A percentile compares a stretch with the other conserved stretches of the same genome.
These are phyloP conservation scores for Didymellaceae sp. DNA, from an alignment of 2,329 filamentous ascomycete species.

Conservation along the genomic window DNA sequence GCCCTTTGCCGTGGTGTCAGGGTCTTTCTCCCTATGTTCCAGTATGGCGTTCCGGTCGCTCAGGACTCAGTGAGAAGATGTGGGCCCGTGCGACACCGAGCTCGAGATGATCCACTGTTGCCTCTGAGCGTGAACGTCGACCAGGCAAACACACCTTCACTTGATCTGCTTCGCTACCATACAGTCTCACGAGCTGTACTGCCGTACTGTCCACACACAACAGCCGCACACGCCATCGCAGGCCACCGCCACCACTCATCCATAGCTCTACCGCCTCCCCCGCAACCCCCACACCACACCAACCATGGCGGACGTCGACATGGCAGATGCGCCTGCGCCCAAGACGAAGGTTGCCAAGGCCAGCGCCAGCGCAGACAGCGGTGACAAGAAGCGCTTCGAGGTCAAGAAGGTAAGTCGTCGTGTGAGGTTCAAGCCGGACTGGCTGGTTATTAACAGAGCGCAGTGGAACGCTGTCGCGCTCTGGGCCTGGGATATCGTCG, in stretches of 20 bases:
- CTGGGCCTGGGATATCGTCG: conserved; percentile 99
- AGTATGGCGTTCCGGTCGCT: neutral
- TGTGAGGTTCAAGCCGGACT: conserved; percentile 5
- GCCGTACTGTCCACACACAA: neutral
- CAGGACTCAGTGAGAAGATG: conserved; percentile 10
- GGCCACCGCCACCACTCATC: neutral
- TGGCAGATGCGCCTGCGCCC: conserved; percentile 77
- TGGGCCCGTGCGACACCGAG: conserved; percentile 11
- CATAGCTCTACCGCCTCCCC: conserved; percentile 9
- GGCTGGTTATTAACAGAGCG: conserved; percentile 25
- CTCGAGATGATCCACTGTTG: conserved; percentile 15
- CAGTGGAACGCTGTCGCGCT: conserved; percentile 98
- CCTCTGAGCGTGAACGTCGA: conserved; percentile 6
- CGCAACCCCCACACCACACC: conserved; percentile 26
- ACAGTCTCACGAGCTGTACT: conserved; percentile 15
- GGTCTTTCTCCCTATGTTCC: neutral
- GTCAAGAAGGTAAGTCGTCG: conserved; percentile 86
- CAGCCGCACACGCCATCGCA: neutral
- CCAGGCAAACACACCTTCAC: conserved; percentile 2
- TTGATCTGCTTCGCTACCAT: neutral
- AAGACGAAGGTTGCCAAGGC: conserved; percentile 62
- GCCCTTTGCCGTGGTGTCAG: neutral
- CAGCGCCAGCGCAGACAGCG: conserved; percentile 57
- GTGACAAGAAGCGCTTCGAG: conserved; percentile 94
- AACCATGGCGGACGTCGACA: conserved; percentile 92